phyloP scores from a whole-genome alignment of 2,329 filamentous ascomycete genomes.

The Leptographium wingfieldii region DNA sequence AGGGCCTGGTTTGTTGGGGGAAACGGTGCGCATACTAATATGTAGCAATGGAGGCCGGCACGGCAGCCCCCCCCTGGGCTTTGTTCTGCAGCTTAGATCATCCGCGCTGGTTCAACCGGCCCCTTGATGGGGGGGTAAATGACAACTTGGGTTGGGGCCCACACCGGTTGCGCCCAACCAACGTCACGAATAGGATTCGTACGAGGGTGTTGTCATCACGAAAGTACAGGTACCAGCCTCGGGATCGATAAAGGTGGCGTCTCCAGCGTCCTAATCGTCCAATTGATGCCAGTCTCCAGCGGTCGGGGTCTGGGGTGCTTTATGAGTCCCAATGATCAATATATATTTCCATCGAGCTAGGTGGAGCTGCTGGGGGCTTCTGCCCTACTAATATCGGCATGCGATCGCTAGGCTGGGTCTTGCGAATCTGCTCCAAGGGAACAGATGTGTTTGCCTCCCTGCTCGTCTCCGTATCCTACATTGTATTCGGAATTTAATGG shows the following conservation, averaged over 20 bases:
- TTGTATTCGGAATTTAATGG: not conserved
- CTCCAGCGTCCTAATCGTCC: not conserved
- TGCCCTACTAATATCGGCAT: not conserved
- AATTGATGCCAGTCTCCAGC: too few species aligned
- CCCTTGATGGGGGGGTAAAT: not conserved
- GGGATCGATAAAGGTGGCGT: not conserved
- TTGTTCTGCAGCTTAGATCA: not conserved
- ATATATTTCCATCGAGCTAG: not conserved
- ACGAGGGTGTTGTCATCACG: not conserved
- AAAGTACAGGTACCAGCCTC: not conserved
- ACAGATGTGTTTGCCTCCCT: not conserved
- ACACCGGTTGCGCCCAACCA: not conserved
- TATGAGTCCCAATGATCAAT: not conserved
- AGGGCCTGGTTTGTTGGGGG: constrained; percentile 12
- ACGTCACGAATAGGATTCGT: not conserved
- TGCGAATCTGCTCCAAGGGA: not conserved
- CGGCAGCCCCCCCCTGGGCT: constrained; percentile 1
- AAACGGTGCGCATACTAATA: not conserved
- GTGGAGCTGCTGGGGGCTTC: not conserved
- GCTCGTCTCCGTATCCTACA: not conserved
- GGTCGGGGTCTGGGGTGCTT: too few species aligned
- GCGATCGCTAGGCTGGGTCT: not conserved
- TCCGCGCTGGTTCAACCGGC: not conserved
- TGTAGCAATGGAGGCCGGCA: constrained; percentile 2
- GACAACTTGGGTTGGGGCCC: not conserved